phyloP scores from a whole-genome alignment of 2,329 filamentous ascomycete species.

The Arthroderma uncinatum region DNA sequence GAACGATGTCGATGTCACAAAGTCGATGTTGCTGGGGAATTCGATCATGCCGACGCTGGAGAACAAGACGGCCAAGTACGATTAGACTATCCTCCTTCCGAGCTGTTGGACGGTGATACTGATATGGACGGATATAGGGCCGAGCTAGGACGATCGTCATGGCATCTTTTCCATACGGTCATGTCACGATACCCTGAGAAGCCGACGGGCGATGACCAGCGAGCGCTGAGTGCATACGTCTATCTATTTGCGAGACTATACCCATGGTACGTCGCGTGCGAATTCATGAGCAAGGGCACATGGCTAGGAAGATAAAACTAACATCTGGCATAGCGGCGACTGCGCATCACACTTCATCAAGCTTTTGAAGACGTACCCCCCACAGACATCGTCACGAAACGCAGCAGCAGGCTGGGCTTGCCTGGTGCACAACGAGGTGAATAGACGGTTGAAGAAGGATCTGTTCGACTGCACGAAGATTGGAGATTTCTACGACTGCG shows the following conservation, averaged over 20 bases:
- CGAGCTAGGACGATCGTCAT: constrained; percentile 53
- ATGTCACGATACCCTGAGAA: constrained; percentile 56
- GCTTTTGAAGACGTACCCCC: constrained; percentile 51
- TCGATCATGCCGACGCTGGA: constrained; percentile 38
- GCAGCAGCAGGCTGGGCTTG: constrained; percentile 56
- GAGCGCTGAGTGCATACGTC: constrained; percentile 49
- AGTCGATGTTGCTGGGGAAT: constrained; percentile 33
- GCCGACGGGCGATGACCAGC: constrained; percentile 49
- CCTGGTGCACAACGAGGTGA: constrained; percentile 56
- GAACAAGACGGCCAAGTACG: constrained; percentile 40
- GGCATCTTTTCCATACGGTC: constrained; percentile 56
- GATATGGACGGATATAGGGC: constrained; percentile 32
- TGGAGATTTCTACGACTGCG: constrained; percentile 57
- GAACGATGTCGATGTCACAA: constrained; percentile 15
- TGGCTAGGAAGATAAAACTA: neutral
- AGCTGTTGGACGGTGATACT: neutral
- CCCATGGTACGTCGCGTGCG: constrained; percentile 41
- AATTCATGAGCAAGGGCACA: neutral
- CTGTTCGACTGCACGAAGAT: constrained; percentile 54
- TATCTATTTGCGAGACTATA: constrained; percentile 55
- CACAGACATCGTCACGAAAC: constrained; percentile 51
- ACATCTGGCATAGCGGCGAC: constrained; percentile 41
- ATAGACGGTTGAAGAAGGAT: constrained; percentile 49
- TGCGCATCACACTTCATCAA: constrained; percentile 53
- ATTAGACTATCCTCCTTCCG: constrained; percentile 4